Evolutionary conservation across 371 early-diverging fungal genomes (phyloP), one percentile per base, ranked within the genome.

Genomic region (Fennellomyces sp.): DNA sequence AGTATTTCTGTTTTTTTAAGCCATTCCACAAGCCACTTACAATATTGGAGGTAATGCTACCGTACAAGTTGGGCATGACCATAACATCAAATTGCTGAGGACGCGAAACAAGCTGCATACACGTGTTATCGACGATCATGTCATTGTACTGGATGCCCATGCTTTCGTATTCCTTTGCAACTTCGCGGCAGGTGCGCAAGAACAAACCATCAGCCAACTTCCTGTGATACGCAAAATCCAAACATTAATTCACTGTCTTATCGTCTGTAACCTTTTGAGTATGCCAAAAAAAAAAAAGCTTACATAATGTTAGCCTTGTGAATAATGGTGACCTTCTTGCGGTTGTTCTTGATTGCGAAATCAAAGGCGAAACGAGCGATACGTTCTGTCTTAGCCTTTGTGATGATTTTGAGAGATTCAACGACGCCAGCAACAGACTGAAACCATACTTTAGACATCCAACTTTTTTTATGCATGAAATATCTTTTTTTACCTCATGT

Each of bases 271-370:
- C 10, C 27, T 27, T 41, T 17, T 2, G 19, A 35, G 30, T 15
- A 30, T n/a, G 0, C 41, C 7, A 47, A 27, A n/a, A 35, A n/a
- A 13, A 49, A 15, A 26, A 13, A 21, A 26, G 62, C 76, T 56
- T 75, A 87, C 98, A 98, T 98, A 77, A 98, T 98, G 85, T 98
- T 98, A 76, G 98, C 98, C 86, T 98, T 98, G 89, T 98, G 98
- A 63, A 98, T 91, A 68, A 89, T 88, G n/a, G 97, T 97, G 56
- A 98, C 96, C 85, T 92, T 94, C 90, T 98, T 97, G 65, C 97
- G 89, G 72, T 86, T 86, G 83, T 96, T 94, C 78, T 91, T 91
- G 66, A 97, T 76, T 35, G 98, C 98, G 78, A 93, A 97, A 75
- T 98, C 98, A 66, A 98, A 98, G 31, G 98, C 98, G 61, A 94